phyloP scores from a whole-genome alignment of 768 basidiomycete genomes.

The Podaxis mareebaensis region DNA sequence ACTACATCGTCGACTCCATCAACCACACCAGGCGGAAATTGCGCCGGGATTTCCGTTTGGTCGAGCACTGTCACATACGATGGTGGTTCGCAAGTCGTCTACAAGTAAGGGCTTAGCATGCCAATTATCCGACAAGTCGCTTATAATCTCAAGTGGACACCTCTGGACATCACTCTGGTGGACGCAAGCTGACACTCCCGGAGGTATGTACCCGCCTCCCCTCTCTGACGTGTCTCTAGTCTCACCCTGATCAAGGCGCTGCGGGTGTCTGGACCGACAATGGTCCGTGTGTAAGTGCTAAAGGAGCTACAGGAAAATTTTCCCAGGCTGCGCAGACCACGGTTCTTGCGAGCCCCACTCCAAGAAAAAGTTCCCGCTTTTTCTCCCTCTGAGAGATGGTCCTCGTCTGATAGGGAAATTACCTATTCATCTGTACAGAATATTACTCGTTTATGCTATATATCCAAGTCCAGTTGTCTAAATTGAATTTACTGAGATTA shows the following conservation, averaged over 20 bases:
- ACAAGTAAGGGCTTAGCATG: slow-evolving; percentile 38
- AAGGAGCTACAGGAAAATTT: slow-evolving; percentile 3
- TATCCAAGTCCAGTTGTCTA: background rate
- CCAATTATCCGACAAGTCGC: slow-evolving; percentile 7
- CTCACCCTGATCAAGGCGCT: slow-evolving; percentile 34
- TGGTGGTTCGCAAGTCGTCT: slow-evolving; percentile 53
- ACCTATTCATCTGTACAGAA: background rate
- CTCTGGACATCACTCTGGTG: slow-evolving; percentile 60
- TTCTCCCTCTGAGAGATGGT: slow-evolving; percentile 1
- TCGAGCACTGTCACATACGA: slow-evolving; percentile 44
- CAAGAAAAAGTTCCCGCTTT: slow-evolving; percentile 5
- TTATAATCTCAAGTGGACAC: slow-evolving; percentile 30
- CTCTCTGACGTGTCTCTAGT: background rate
- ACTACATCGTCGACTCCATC: slow-evolving; percentile 24
- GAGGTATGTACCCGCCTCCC: slow-evolving; percentile 32
- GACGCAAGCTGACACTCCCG: slow-evolving; percentile 59
- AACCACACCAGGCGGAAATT: slow-evolving; percentile 37
- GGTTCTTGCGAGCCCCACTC: slow-evolving; percentile 6
- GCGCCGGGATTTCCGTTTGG: slow-evolving; percentile 55
- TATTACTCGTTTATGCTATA: background rate
- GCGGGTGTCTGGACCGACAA: slow-evolving; percentile 58
- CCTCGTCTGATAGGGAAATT: background rate
- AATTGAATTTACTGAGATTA: background rate
- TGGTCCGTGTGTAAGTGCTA: slow-evolving; percentile 42
- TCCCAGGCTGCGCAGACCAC: slow-evolving; percentile 5